These are phyloP conservation scores for Drechslera avenae DNA, from an alignment of 2,329 filamentous ascomycete genomes.

Conservation along the genomic window DNA sequence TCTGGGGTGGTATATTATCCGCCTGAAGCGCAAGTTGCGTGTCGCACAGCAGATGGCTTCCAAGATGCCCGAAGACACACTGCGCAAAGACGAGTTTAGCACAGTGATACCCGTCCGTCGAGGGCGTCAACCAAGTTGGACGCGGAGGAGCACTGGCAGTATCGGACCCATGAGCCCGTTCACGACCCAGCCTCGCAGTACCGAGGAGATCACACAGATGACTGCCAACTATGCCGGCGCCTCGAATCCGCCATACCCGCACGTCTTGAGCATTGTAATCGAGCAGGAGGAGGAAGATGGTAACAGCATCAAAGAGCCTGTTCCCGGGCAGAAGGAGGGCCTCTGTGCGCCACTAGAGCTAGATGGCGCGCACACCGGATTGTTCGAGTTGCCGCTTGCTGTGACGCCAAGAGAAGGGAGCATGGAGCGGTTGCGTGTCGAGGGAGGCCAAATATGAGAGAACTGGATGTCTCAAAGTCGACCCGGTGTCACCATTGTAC, in stretches of 20 bases:
- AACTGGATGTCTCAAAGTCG: too few species aligned
- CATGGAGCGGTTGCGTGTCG: slow-evolving; percentile 10
- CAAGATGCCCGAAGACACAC: slow-evolving; percentile 16
- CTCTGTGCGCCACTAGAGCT: slow-evolving; percentile 31
- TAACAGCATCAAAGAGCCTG: slow-evolving; percentile 23
- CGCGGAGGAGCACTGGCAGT: neutral
- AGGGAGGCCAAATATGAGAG: neutral
- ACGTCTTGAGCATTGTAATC: slow-evolving; percentile 29
- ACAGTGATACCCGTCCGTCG: neutral
- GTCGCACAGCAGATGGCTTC: slow-evolving; percentile 23
- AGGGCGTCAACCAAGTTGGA: neutral
- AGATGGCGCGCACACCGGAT: slow-evolving; percentile 22
- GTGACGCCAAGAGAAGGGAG: slow-evolving; percentile 28
- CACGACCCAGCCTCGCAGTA: neutral
- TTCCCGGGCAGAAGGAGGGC: slow-evolving; percentile 35
- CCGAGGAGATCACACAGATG: slow-evolving; percentile 5
- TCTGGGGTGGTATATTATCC: slow-evolving; percentile 33
- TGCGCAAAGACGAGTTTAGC: slow-evolving; percentile 4
- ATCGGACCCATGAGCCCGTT: slow-evolving; percentile 18
- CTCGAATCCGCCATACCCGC: slow-evolving; percentile 26
- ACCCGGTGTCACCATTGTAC: too few species aligned
- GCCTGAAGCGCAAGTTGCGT: slow-evolving; percentile 29
- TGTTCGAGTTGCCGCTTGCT: slow-evolving; percentile 29
- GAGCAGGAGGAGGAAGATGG: slow-evolving; percentile 31
- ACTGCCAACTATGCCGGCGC: slow-evolving; percentile 15